phyloP scores from a whole-genome alignment of 1,284 basidiomycete species.

The Cystobasidiaceae sp. region DNA sequence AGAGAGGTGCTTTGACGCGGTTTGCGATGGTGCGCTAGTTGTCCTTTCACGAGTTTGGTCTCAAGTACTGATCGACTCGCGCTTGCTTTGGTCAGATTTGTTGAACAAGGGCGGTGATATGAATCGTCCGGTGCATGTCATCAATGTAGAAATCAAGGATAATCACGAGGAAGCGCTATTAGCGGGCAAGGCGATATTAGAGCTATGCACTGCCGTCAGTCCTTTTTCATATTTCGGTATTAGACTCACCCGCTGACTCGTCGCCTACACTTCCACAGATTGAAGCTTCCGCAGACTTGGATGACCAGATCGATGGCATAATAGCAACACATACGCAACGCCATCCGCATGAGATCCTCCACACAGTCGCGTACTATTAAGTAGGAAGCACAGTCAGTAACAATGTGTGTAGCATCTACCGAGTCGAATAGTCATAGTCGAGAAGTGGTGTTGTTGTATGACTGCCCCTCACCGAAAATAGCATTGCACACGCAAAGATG shows the following conservation, averaged over 20 bases:
- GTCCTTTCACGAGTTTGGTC: too few relatives aligned
- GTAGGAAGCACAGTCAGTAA: too few relatives aligned
- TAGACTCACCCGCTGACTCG: too few relatives aligned
- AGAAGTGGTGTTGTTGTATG: too few relatives aligned
- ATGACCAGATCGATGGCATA: slow-evolving; percentile 84
- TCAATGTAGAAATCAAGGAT: slow-evolving; percentile 99
- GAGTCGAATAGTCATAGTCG: too few relatives aligned
- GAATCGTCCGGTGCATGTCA: slow-evolving; percentile 89
- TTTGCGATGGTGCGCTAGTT: slow-evolving; percentile 92
- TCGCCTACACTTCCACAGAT: too few relatives aligned
- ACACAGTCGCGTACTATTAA: slow-evolving; percentile 84
- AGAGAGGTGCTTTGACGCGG: slow-evolving; percentile 96
- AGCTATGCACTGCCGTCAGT: slow-evolving; percentile 81
- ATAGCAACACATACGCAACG: slow-evolving; percentile 75
- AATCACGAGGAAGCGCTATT: slow-evolving; percentile 97
- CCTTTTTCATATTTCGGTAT: too few relatives aligned
- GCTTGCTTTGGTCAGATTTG: slow-evolving; percentile 62
- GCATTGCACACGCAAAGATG: too few relatives aligned
- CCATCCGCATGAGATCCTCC: slow-evolving; percentile 86
- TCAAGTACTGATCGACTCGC: too few relatives aligned
- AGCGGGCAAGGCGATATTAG: slow-evolving; percentile 90
- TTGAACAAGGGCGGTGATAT: slow-evolving; percentile 81
- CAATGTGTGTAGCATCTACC: too few relatives aligned
- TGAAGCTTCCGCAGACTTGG: slow-evolving; percentile 75
- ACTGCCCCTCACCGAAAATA: too few relatives aligned